These are phyloP conservation scores for Daldinia bambusicola DNA, from an alignment of 495 filamentous ascomycete genomes.

Conservation along the genomic window DNA sequence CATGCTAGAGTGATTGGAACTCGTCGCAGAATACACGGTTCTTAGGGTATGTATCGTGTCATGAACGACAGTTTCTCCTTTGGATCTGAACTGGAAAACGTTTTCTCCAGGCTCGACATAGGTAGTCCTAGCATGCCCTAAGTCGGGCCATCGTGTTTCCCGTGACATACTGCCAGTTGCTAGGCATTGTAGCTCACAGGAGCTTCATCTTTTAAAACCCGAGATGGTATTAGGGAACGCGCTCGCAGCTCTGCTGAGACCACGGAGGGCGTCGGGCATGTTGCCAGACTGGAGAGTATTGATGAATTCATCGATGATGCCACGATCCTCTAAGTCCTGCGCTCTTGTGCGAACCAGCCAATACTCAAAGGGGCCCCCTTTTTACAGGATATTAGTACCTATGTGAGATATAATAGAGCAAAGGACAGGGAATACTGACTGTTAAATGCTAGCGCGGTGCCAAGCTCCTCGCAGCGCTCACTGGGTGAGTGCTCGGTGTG, in stretches of 20 bases:
- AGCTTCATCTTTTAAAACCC: not conserved
- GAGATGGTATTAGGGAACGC: constrained; percentile 38
- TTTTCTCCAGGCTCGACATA: not conserved
- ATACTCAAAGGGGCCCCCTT: constrained; percentile 59
- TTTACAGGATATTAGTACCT: constrained; percentile 14
- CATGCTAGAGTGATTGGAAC: constrained; percentile 1
- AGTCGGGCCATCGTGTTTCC: not conserved
- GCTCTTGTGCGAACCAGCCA: constrained; percentile 54
- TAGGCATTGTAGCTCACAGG: not conserved
- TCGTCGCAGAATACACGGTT: not conserved
- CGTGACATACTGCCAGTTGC: not conserved
- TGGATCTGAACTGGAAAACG: not conserved
- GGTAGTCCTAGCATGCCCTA: not conserved
- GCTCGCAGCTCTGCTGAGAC: constrained; percentile 51
- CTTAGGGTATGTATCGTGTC: not conserved
- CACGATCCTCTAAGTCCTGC: constrained; percentile 48
- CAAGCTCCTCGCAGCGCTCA: constrained; percentile 56
- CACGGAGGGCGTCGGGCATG: constrained; percentile 50
- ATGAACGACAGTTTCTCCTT: not conserved
- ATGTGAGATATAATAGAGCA: not conserved
- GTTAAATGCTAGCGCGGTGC: constrained; percentile 52
- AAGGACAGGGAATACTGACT: constrained; percentile 41
- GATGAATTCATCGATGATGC: constrained; percentile 51
- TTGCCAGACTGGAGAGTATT: constrained; percentile 42
- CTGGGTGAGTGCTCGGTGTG: constrained; percentile 52